Percentiles rank a stretch among this genome's conserved stretches.
phyloP scores from a whole-genome alignment of 2,329 filamentous ascomycete genomes.

The Colletotrichum orbiculare region DNA sequence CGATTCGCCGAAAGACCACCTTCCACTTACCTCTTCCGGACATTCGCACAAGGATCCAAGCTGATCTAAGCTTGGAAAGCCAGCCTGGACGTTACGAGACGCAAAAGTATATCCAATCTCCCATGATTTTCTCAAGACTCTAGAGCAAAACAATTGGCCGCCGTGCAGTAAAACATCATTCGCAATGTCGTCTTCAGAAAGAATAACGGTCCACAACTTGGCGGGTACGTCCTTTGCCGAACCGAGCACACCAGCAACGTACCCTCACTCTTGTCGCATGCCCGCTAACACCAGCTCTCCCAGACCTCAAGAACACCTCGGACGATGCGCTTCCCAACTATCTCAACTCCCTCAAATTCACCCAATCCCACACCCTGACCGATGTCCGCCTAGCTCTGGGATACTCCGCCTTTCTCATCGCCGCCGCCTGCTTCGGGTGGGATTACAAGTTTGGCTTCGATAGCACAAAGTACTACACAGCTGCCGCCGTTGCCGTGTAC shows the following conservation, averaged over 20 bases:
- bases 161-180: neutral
- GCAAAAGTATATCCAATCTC: slow-evolving; percentile 21
- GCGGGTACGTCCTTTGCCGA: slow-evolving; percentile 59
- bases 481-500: slow-evolving; percentile 83
- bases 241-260: neutral
- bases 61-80: slow-evolving; percentile 29
- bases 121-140: no score
- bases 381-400: slow-evolving; percentile 88
- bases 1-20: slow-evolving; percentile 39
- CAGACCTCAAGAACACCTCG: slow-evolving; percentile 95
- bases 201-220: slow-evolving; percentile 75
- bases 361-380: slow-evolving; percentile 81
- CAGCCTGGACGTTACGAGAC: slow-evolving; percentile 36
- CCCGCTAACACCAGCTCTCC: slow-evolving; percentile 27
- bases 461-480: slow-evolving; percentile 82
- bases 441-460: slow-evolving; percentile 95
- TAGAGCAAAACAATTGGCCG: no score
- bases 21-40: slow-evolving; percentile 35
- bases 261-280: slow-evolving; percentile 11
- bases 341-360: slow-evolving; percentile 87
- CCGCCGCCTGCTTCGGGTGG: slow-evolving; percentile 86
- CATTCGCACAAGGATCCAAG: slow-evolving; percentile 33
- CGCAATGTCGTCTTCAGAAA: slow-evolving; percentile 60
- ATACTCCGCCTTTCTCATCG: slow-evolving; percentile 83
- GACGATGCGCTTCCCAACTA: slow-evolving; percentile 96